Evolutionary conservation across 2,329 filamentous ascomycete species (phyloP), one percentile per base, ranked within the genome.

Genomic region (Zymoseptoria pseudotritici): DNA sequence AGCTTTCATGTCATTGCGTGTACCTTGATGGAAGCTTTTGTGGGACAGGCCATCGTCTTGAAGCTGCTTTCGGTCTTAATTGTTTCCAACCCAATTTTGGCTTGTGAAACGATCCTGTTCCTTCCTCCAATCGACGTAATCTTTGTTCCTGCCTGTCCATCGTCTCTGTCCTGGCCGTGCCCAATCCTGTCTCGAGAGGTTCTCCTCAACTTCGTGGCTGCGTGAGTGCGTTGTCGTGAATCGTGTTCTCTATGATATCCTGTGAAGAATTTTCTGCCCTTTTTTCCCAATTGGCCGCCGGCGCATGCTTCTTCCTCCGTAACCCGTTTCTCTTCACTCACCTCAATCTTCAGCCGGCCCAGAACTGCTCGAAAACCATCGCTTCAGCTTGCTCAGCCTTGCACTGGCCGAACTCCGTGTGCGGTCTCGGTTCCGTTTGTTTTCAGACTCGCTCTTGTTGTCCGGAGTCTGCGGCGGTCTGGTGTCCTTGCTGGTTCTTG

Each of bases 121-220:
- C 26, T 29, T 29, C 26, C 26, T 17, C 13, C 36, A 17, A 46
- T n/a, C 13, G 36, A 9, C 36, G 36, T n/a, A 13, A 46, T 17
- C 2, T 46, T n/a, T 46, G 36, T 7, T 65, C 66, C 52, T n/a
- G 69, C 67, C 69, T 59, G 22, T 50, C 21, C n/a, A 6, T n/a
- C 3, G 20, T 50, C 22, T 52, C 19, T 51, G 17, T 42, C 36
- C 36, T 46, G 36, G 4, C 2, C 17, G 36, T n/a, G 36, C 36
- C 36, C 13, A 42, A 4, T 11, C 36, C 17, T 46, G 36, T 46
- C 36, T 17, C n/a, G 36, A 29, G 26, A 29, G 26, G 26, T 9
- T 29, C 26, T 29, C 26, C 2, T 29, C 26, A 29, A 29, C 8
- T 29, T 29, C 26, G 26, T 29, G 26, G 26, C 26, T 29, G 8